phyloP scores from a whole-genome alignment of 2,329 filamentous ascomycete species.

The Sphaerostilbella broomeana region DNA sequence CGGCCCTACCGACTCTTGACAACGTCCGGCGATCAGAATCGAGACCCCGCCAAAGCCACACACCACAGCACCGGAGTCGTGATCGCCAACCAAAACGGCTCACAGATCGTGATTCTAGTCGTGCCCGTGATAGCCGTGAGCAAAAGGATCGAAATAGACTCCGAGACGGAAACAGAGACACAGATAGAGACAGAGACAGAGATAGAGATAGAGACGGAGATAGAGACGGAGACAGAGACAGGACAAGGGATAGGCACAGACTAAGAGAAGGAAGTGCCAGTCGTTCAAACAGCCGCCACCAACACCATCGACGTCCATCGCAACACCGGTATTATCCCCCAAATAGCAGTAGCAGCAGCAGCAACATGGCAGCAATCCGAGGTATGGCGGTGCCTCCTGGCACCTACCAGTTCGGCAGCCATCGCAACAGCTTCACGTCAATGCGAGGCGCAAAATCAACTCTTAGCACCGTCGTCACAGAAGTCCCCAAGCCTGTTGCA shows the following conservation, averaged over 20 bases:
- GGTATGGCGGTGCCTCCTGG: slow-evolving; percentile 17
- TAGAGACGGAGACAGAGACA: background rate
- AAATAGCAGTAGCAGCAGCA: too few relatives aligned
- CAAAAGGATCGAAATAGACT: background rate
- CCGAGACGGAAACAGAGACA: background rate
- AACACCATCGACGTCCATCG: background rate
- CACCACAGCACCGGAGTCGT: background rate
- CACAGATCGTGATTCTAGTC: slow-evolving; percentile 3
- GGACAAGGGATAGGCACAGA: slow-evolving; percentile 6
- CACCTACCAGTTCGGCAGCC: slow-evolving; percentile 24
- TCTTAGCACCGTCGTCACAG: slow-evolving; percentile 45
- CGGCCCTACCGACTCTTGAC: slow-evolving; percentile 7
- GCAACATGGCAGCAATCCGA: slow-evolving; percentile 21
- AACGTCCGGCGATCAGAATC: background rate
- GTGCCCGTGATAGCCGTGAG: slow-evolving; percentile 5
- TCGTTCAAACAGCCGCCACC: slow-evolving; percentile 5
- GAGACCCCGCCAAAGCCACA: slow-evolving; percentile 8
- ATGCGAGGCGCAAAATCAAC: slow-evolving; percentile 42
- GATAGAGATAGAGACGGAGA: background rate
- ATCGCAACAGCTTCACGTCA: slow-evolving; percentile 46
- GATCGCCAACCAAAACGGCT: too few relatives aligned
- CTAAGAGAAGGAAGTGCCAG: slow-evolving; percentile 5
- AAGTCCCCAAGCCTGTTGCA: slow-evolving; percentile 66
- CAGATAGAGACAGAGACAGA: background rate
- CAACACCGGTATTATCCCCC: slow-evolving; percentile 7